Evolutionary conservation across 371 early-diverging fungal species (phyloP), one percentile per base, ranked within the genome.

Genomic region (Quaeritorhiza haematococci): DNA sequence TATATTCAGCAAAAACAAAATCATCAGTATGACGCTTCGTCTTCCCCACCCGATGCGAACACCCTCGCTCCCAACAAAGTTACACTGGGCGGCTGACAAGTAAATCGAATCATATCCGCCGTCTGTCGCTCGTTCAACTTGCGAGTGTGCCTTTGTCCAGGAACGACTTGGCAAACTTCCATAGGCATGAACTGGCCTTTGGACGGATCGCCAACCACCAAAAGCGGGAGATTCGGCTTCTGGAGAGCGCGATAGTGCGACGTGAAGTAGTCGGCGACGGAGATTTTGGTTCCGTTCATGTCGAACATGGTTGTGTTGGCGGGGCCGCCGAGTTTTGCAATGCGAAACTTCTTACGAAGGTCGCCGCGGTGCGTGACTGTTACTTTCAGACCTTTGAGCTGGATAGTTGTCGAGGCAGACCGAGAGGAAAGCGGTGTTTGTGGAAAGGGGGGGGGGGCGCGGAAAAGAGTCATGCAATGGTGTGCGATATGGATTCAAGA

Each of bases 71-170:
- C n/a, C n/a, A n/a, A n/a, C n/a, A n/a, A n/a, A n/a, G n/a, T n/a
- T 30, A 29, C 45, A 26, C 17, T 10, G 6, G 92, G 94, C 29
- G 71, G 68, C 57, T 83, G 78, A 56, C 85, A 83, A 0, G 91
- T 86, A 56, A 85, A 85, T 50, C 75, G 80, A 67, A 93, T 89
- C 87, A 92, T 90, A 30, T 90, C 87, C 0, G 88, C 79, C 0
- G 91, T 91, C 66, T 92, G 91, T 30, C 67, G 75, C 8, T 85
- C 88, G 59, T 84, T 82, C 23, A 90, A 67, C 62, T 85, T 85
- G 58, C 80, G 78, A 45, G 63, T 72, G 64, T 74, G 76, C 19
- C 87, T 84, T 66, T 89, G 90, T 38, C 85, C 88, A 50, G 80
- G 78, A 21, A 74, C 57, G 15, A 93, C 68, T 21, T 72, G 69